Base-by-base conservation (phyloP, 441 rosid genomes). In the Euphorbia corollata region DNA sequence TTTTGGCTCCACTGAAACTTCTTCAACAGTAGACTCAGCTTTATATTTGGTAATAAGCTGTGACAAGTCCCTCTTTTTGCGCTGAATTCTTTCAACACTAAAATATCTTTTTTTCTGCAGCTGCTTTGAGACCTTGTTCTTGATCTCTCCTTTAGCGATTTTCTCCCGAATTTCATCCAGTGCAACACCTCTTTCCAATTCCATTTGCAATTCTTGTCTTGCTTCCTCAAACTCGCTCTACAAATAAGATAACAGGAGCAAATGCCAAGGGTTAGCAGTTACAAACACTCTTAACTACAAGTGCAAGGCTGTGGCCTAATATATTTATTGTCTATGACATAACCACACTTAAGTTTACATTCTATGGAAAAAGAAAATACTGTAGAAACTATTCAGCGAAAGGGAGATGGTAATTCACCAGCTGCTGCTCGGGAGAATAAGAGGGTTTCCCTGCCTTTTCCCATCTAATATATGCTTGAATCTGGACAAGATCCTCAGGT, bases 221-320 rank as follows among this genome's bases (percentile, higher is more conserved):
- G 96, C 96, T 77, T 84, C 88, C 78, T 84, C 88, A 53, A 86
- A 85, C 75, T 88, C 95, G 68, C 70, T 78, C 95, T 88, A 68
- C 54, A 72, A 22, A 69, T 10, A 45, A 67, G 69, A 73, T 51
- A 22, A 68, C 48, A 34, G 3, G 51, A 53, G 61, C 67, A 64
- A 71, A 59, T 20, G 43, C 65, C 53, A 58, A 67, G 22, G 32
- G 67, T 38, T 63, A 50, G 65, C 27, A 62, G 63, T 50, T 50
- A 61, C 12, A 1, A 48, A 61, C 45, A 64, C 67, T 38, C 62
- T 48, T 68, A 64, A 36, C 59, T 54, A 47, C 65, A 50, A 63
- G 63, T 59, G 32, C 8, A 11, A 75, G 64, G 58, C 54, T 38
- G 20, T 19, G 64, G 66, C 50, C 41, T 30, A 64, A 43, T n/a